A percentile compares a stretch with the other conserved stretches of the same genome.
phyloP scores from a whole-genome alignment of 139 green algal genomes.

The Chlamydomonas asymmetrica region DNA sequence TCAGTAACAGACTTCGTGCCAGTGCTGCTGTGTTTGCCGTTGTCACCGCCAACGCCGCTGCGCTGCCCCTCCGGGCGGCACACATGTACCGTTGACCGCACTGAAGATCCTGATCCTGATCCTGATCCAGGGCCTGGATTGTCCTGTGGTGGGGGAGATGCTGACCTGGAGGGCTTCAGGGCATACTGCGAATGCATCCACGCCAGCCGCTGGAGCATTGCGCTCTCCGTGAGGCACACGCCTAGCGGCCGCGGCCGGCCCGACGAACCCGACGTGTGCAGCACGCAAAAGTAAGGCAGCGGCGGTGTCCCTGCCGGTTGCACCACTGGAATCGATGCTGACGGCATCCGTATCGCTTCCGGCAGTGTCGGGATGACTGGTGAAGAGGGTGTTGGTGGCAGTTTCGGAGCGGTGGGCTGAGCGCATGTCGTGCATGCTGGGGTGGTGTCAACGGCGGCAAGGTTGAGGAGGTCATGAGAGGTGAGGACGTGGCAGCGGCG shows the following conservation, averaged over 20 bases:
- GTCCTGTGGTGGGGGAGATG: neutral
- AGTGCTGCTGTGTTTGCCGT: neutral
- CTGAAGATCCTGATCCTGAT: neutral
- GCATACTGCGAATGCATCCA: slow-evolving; percentile 51
- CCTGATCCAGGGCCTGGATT: neutral
- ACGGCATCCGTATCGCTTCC: neutral
- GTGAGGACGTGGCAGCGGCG: neutral
- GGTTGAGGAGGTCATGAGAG: neutral
- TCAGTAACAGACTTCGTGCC: too few relatives aligned
- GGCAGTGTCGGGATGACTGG: neutral
- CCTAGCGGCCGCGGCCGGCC: slow-evolving; percentile 52
- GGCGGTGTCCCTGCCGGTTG: neutral
- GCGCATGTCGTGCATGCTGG: neutral
- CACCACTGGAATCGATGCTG: too few relatives aligned
- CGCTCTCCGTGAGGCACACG: slow-evolving; percentile 52
- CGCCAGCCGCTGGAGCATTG: slow-evolving; percentile 53
- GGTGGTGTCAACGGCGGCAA: neutral
- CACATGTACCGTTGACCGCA: neutral
- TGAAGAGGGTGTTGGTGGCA: neutral
- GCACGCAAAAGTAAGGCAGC: slow-evolving; percentile 53
- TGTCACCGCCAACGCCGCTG: neutral
- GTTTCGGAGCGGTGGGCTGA: neutral
- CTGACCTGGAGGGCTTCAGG: neutral
- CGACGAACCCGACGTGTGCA: slow-evolving; percentile 74
- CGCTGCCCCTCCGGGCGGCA: neutral